A percentile compares a stretch with the other conserved stretches of the same genome.
Conservation (phyloP, 2,329 filamentous ascomycete species). For the Fusarium sororula region DNA sequence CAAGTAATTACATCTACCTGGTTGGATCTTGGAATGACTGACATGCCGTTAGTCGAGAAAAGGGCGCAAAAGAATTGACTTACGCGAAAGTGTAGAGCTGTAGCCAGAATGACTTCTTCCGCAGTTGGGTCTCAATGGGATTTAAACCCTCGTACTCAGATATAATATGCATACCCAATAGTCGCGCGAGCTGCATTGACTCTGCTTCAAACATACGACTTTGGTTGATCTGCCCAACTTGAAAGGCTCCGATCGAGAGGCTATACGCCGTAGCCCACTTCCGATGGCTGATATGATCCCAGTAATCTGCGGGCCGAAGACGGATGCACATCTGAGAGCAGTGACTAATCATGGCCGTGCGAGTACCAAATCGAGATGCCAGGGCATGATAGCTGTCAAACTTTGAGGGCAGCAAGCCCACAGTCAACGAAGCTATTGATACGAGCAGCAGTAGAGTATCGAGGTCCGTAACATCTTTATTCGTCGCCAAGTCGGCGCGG, state of each 20-base stretch:
- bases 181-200: neutral
- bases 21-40: neutral
- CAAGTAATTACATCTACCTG: neutral
- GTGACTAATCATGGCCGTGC: neutral
- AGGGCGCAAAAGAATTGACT: too few species aligned
- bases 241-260: neutral
- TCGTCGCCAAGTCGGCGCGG: neutral
- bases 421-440: neutral
- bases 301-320: neutral
- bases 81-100: neutral
- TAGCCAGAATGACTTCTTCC: constrained; percentile 1
- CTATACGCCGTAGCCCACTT: neutral
- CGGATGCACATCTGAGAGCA: neutral
- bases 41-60: rapidly evolving
- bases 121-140: neutral
- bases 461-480: neutral
- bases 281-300: constrained; percentile 5
- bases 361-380: neutral
- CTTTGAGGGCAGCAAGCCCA: neutral
- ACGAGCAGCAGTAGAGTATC: neutral
- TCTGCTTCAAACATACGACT: neutral
- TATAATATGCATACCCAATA: neutral
- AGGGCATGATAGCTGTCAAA: neutral
- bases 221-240: neutral
- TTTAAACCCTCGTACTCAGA: neutral